These are phyloP conservation scores for Kalmusia sp. DNA, from an alignment of 2,329 filamentous ascomycete species.

Conservation along the genomic window DNA sequence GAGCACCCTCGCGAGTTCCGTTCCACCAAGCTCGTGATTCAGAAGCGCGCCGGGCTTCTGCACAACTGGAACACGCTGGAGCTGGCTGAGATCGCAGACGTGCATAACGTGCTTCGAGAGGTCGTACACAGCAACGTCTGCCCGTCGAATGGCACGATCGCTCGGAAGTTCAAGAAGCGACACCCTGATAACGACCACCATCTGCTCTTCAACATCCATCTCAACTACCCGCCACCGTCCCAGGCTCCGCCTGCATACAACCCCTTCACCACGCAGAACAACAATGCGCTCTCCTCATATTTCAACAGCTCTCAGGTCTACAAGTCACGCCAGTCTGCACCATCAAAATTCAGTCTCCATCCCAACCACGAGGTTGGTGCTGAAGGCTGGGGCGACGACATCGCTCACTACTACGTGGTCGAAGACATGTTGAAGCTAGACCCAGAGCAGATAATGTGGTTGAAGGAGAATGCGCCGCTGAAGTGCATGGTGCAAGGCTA, in stretches of 20 bases:
- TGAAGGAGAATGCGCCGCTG: slow-evolving; percentile 62
- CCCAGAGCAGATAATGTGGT: slow-evolving; percentile 64
- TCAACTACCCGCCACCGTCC: slow-evolving; percentile 54
- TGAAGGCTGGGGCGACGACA: slow-evolving; percentile 71
- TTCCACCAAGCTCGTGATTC: slow-evolving; percentile 52
- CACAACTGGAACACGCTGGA: slow-evolving; percentile 65
- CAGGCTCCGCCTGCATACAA: slow-evolving; percentile 14
- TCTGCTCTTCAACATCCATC: slow-evolving; percentile 60
- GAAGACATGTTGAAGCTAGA: slow-evolving; percentile 71
- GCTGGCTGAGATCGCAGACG: slow-evolving; percentile 66
- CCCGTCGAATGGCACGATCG: slow-evolving; percentile 66
- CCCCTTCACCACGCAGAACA: slow-evolving; percentile 16
- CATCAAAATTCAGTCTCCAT: slow-evolving; percentile 56
- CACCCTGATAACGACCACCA: slow-evolving; percentile 58
- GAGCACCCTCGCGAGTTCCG: slow-evolving; percentile 59
- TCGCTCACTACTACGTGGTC: slow-evolving; percentile 68
- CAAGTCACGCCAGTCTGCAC: slow-evolving; percentile 49
- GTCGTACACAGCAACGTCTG: slow-evolving; percentile 65
- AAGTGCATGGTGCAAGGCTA: slow-evolving; percentile 66
- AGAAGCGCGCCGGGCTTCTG: slow-evolving; percentile 62
- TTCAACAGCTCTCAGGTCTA: slow-evolving; percentile 44
- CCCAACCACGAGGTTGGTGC: slow-evolving; percentile 59
- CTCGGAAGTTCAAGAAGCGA: slow-evolving; percentile 65
- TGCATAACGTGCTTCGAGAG: slow-evolving; percentile 62
- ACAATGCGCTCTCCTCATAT: slow-evolving; percentile 40